A percentile compares a stretch with the other conserved stretches of the same genome.
These are phyloP conservation scores for Erodium moschatum DNA, from an alignment of 441 rosid species.

Conservation along the genomic window DNA sequence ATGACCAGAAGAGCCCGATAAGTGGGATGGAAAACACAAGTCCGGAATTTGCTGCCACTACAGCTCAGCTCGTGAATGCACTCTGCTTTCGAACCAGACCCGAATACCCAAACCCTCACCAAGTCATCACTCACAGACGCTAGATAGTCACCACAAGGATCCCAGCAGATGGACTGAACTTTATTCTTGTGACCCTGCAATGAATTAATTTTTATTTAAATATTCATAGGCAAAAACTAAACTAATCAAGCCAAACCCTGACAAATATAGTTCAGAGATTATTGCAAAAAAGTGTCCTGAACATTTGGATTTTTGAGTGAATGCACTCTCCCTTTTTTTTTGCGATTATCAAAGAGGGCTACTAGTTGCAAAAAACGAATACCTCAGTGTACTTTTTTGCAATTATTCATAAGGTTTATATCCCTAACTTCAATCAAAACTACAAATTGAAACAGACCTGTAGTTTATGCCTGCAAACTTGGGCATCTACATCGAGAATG, in stretches of 20 bases:
- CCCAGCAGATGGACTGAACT: constrained; percentile 79
- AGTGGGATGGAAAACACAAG: constrained; percentile 77
- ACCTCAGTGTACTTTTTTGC: too few species aligned
- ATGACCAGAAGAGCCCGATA: constrained; percentile 66
- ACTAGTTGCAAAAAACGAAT: too few species aligned
- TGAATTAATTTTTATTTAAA: neutral
- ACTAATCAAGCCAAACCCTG: too few species aligned
- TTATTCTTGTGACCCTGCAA: constrained; percentile 68
- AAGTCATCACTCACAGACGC: constrained; percentile 86
- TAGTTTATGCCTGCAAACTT: constrained; percentile 60
- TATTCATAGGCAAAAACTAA: too few species aligned
- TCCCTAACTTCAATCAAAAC: too few species aligned
- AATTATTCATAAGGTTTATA: too few species aligned
- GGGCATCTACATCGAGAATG: constrained; percentile 74
- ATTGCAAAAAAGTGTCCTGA: too few species aligned
- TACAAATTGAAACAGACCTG: constrained; percentile 37
- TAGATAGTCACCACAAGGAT: constrained; percentile 67
- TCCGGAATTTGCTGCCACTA: constrained; percentile 67
- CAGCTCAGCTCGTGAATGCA: constrained; percentile 70
- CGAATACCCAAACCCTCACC: constrained; percentile 80
- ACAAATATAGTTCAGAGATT: too few species aligned
- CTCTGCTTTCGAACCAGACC: constrained; percentile 54
- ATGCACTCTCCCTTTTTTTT: too few species aligned
- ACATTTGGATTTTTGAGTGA: too few species aligned
- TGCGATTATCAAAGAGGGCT: too few species aligned